Percentiles rank a stretch among this genome's conserved stretches.
phyloP scores from a whole-genome alignment of 306 rosid genomes.

The Inga laurina region DNA sequence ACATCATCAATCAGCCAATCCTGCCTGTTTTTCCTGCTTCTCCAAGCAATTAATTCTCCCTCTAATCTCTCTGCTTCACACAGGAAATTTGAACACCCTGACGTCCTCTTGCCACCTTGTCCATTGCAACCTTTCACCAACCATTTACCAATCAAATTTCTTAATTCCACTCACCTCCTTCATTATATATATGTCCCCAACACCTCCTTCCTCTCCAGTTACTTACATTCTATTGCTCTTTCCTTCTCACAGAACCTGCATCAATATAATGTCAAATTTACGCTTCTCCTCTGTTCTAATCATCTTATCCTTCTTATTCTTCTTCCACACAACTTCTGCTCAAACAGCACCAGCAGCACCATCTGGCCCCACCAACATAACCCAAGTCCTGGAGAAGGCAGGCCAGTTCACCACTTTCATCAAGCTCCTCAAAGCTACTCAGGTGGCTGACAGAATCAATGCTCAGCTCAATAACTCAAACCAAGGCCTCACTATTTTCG shows the following conservation, averaged over 20 bases:
- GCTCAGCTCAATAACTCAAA: conserved; percentile 76
- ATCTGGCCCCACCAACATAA: conserved; percentile 71
- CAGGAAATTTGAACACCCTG: background rate
- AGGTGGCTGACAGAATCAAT: conserved; percentile 65
- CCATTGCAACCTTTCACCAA: conserved; percentile 59
- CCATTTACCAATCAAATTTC: conserved; percentile 19
- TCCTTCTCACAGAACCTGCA: background rate
- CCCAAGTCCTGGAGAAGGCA: conserved; percentile 72
- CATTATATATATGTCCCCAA: conserved; percentile 13
- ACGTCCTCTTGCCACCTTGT: background rate
- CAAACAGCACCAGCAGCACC: conserved; percentile 53
- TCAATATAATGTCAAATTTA: conserved; percentile 35
- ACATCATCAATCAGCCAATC: conserved; percentile 12
- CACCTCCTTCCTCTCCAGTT: conserved; percentile 22
- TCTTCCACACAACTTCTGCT: conserved; percentile 35
- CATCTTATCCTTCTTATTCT: conserved; percentile 16
- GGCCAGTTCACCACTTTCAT: conserved; percentile 88
- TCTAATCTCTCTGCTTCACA: background rate
- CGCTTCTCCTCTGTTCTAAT: conserved; percentile 20
- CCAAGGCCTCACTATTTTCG: conserved; percentile 88
- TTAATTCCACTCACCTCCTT: conserved; percentile 23
- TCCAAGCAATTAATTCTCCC: conserved; percentile 45
- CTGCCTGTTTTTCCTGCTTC: conserved; percentile 35
- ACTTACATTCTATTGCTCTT: background rate
- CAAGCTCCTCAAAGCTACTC: conserved; percentile 65